These are phyloP conservation scores for Lactarius vividus DNA, from an alignment of 768 basidiomycete species.

Conservation along the genomic window DNA sequence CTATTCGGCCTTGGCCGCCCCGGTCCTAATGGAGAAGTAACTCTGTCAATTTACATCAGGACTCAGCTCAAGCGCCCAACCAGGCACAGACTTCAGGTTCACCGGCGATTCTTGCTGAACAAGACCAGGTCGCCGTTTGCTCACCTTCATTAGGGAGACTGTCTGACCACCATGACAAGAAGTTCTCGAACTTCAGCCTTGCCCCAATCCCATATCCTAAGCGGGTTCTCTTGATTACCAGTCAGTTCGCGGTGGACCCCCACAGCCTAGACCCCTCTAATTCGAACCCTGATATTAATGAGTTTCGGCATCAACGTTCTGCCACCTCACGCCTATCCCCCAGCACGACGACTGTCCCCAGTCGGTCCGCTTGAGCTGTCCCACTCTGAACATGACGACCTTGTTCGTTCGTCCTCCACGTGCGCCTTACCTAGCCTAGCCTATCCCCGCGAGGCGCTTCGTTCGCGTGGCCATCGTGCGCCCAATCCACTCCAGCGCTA, in stretches of 20 bases:
- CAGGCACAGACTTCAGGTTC: not conserved
- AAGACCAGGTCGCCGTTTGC: not conserved
- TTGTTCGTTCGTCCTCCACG: slow-evolving; percentile 3
- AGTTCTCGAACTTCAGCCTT: not conserved
- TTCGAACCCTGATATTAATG: not conserved
- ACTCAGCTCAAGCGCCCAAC: not conserved
- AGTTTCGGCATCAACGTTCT: not conserved
- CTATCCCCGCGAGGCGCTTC: not conserved
- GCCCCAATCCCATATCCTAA: not conserved
- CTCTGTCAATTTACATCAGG: not conserved
- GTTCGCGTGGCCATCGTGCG: slow-evolving; percentile 21
- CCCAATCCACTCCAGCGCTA: slow-evolving; percentile 9
- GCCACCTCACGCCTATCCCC: not conserved
- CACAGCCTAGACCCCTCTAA: not conserved
- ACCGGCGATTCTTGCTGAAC: not conserved
- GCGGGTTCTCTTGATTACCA: not conserved
- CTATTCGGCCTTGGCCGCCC: not conserved
- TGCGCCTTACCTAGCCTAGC: not conserved
- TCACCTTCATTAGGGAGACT: not conserved
- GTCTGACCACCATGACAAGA: not conserved
- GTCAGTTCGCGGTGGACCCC: not conserved
- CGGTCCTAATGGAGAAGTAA: not conserved
- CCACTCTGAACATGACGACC: not conserved
- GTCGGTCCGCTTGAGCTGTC: not conserved
- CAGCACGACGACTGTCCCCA: not conserved